Base-by-base conservation (phyloP, 2,329 filamentous ascomycete species). In the Neurospora sp. region DNA sequence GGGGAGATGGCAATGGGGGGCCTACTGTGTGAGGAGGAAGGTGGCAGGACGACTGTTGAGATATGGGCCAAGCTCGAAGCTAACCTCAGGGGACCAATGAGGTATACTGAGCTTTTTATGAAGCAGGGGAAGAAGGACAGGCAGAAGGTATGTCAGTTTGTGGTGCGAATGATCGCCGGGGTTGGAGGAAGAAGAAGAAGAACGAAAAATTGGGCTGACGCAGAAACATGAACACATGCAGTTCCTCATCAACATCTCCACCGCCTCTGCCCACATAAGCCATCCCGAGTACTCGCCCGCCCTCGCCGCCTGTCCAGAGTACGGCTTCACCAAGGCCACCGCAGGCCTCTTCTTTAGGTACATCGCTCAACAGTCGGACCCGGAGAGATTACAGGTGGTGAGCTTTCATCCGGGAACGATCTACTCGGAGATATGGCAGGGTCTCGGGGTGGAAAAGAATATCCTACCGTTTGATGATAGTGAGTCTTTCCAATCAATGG, bases 321-420 rank as follows among this genome's bases (percentile, higher is more conserved):
- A 83, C 69, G 75, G 76, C 2, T 67, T 81, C 23, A 80, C 80
- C 33, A 84, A 84, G 74, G 78, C 77, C 19, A 73, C 81, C 0
- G 77, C 77, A 0, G 78, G 80, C 0, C 71, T 79, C 10, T 71
- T 78, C 7, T 71, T 83, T 42, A 81, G 83, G 74, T 71, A 78
- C 40, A 75, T 83, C 9, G 81, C 81, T 4, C 73, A 77, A n/a
- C 80, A 82, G 5, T 75, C 76, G 0, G 67, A 75, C 0, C 69
- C 77, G 0, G 76, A 78, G 10, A 68, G 76, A 3, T 76, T 83
- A 77, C 81, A 83, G 58, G 70, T 83, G 13, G 40, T 83, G 13
- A 80, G 74, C 43, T 81, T 80, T 67, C 79, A 84, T 36, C 82
- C 82, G 0, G 82, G 82, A 0, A 68, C 76, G 4, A 75, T 83